Evolutionary conservation across 495 filamentous ascomycete genomes (phyloP).

Genomic region (Penicillium tannophilum): DNA sequence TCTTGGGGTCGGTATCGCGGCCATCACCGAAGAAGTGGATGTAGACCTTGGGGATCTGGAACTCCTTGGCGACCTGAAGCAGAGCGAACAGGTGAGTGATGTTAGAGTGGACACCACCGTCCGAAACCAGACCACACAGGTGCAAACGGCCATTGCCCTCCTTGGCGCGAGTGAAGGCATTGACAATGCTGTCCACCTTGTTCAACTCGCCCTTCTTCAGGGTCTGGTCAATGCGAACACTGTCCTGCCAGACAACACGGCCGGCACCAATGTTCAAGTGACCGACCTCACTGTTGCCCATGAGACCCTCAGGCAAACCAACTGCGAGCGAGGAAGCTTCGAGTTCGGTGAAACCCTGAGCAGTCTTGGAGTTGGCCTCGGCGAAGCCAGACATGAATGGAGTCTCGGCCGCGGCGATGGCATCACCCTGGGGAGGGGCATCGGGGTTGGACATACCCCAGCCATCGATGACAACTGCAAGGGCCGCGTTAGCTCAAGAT

Average conservation of each 20-base stretch:
- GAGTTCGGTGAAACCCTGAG: conserved; percentile 81
- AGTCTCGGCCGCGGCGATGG: conserved; percentile 88
- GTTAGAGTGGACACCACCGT: conserved; percentile 96
- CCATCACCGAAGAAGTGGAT: conserved; percentile 99
- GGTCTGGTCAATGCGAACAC: conserved; percentile 93
- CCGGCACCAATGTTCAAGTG: conserved; percentile 98
- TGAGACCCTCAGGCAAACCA: conserved; percentile 91
- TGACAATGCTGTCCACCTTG: conserved; percentile 75
- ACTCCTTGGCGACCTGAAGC: conserved; percentile 84
- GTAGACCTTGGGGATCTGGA: conserved; percentile 84
- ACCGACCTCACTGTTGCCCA: conserved; percentile 98
- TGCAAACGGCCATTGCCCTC: conserved; percentile 89
- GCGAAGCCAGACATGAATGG: conserved; percentile 85
- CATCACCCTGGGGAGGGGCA: conserved; percentile 84
- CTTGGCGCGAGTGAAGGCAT: conserved; percentile 79
- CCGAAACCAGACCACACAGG: conserved; percentile 84
- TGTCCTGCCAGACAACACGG: conserved; percentile 98
- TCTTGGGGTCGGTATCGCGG: conserved; percentile 96
- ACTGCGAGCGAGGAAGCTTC: conserved; percentile 96
- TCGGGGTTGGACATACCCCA: conserved; percentile 87
- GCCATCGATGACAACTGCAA: conserved; percentile 91
- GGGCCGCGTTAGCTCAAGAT: conserved; percentile 23
- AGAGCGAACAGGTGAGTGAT: conserved; percentile 89
- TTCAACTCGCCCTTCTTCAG: conserved; percentile 86
- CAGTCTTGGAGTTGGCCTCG: conserved; percentile 59